phyloP scores from a whole-genome alignment of 768 basidiomycete species.

The Calocybe indica region DNA sequence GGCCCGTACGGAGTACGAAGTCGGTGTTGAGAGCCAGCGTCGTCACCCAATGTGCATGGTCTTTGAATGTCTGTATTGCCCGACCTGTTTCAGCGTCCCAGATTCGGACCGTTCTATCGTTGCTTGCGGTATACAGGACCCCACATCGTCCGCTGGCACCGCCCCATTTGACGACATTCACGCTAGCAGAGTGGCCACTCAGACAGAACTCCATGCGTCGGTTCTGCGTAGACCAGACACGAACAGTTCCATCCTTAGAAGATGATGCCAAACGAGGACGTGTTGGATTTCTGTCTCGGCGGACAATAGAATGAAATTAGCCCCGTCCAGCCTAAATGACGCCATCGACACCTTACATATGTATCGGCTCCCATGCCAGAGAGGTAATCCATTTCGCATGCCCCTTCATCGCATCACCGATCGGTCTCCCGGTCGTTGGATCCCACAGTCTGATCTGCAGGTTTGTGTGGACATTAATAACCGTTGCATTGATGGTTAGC shows the following conservation, averaged over 20 bases:
- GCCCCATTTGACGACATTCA: constrained; percentile 96
- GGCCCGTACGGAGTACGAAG: constrained; percentile 90
- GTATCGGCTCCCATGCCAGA: constrained; percentile 93
- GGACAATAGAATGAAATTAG: constrained; percentile 4
- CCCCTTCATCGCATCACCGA: constrained; percentile 86
- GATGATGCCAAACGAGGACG: constrained; percentile 88
- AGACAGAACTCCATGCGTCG: constrained; percentile 76
- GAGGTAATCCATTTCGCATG: constrained; percentile 97
- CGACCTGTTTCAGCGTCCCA: constrained; percentile 87
- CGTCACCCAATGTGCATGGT: constrained; percentile 99
- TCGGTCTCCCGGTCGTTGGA: constrained; percentile 82
- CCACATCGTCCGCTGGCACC: constrained; percentile 69
- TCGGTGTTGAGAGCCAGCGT: constrained; percentile 94
- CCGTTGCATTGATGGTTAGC: background rate
- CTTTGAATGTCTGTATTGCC: constrained; percentile 78
- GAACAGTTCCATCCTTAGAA: constrained; percentile 93
- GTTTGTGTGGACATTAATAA: background rate
- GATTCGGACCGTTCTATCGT: constrained; percentile 88
- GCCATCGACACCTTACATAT: constrained; percentile 51
- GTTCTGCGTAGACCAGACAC: constrained; percentile 82
- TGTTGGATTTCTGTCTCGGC: constrained; percentile 55
- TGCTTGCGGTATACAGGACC: constrained; percentile 90
- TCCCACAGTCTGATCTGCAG: constrained; percentile 82
- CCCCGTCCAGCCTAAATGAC: background rate
- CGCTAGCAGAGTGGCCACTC: constrained; percentile 89